These are phyloP conservation scores for Furcasterigmium furcatum DNA, from an alignment of 2,329 filamentous ascomycete genomes.

Conservation along the genomic window DNA sequence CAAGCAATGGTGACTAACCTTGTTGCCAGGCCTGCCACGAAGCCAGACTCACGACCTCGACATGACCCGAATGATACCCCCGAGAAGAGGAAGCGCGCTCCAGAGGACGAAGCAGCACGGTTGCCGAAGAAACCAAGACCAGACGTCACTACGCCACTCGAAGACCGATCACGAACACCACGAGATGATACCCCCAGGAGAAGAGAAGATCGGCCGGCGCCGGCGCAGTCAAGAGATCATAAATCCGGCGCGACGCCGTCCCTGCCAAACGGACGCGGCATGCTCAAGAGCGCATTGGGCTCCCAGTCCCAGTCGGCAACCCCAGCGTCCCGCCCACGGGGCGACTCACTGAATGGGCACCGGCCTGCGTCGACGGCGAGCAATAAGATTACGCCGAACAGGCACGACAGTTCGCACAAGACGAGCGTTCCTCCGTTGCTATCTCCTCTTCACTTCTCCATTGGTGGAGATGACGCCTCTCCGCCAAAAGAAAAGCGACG, in stretches of 20 bases:
- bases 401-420: slow-evolving; percentile 32
- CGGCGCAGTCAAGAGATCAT: slow-evolving; percentile 18
- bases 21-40: not conserved
- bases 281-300: slow-evolving; percentile 23
- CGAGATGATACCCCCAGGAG: slow-evolving; percentile 28
- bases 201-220: slow-evolving; percentile 22
- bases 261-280: slow-evolving; percentile 31
- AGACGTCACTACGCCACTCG: slow-evolving; percentile 27
- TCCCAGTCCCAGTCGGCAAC: slow-evolving; percentile 20
- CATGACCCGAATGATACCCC: slow-evolving; percentile 21
- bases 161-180: slow-evolving; percentile 25
- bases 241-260: slow-evolving; percentile 19
- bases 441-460: slow-evolving; percentile 46
- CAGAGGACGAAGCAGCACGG: slow-evolving; percentile 42
- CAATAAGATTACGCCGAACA: slow-evolving; percentile 31
- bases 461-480: slow-evolving; percentile 32
- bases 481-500: slow-evolving; percentile 22
- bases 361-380: slow-evolving; percentile 26
- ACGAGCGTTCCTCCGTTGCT: slow-evolving; percentile 46
- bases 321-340: slow-evolving; percentile 33
- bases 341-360: slow-evolving; percentile 39
- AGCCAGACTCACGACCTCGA: not conserved
- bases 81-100: slow-evolving; percentile 42
- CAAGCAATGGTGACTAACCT: not conserved
- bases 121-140: slow-evolving; percentile 43